A percentile compares a stretch with the other conserved stretches of the same genome.
phyloP scores from a whole-genome alignment of 495 filamentous ascomycete species.

The Lepraria neglecta region DNA sequence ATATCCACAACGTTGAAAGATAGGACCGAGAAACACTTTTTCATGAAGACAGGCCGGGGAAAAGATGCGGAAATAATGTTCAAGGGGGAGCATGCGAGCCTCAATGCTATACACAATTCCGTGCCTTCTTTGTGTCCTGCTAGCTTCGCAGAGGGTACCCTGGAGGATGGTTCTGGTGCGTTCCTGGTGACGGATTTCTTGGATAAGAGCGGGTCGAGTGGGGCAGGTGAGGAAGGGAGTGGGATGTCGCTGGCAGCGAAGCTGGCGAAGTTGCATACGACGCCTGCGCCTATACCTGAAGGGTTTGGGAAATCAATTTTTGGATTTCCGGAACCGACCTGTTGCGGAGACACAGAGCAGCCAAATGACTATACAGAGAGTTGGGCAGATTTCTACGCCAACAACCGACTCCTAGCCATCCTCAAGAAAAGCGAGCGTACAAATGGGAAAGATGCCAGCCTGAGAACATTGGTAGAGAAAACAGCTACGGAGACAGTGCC shows the following conservation, averaged over 20 bases:
- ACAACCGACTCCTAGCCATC: constrained; percentile 63
- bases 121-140: constrained; percentile 70
- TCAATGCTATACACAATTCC: constrained; percentile 67
- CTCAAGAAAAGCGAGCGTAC: constrained; percentile 47
- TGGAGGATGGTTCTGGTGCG: constrained; percentile 42
- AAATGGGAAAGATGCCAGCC: constrained; percentile 57
- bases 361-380: constrained; percentile 59
- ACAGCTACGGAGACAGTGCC: constrained; percentile 61
- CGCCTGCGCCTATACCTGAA: constrained; percentile 58
- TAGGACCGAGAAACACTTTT: constrained; percentile 51
- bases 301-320: constrained; percentile 57
- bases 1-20: constrained; percentile 47
- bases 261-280: constrained; percentile 73
- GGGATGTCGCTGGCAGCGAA: constrained; percentile 60
- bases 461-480: constrained; percentile 56
- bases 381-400: constrained; percentile 81
- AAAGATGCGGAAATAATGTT: constrained; percentile 70
- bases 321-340: constrained; percentile 77
- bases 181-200: constrained; percentile 84
- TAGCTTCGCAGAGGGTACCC: constrained; percentile 64
- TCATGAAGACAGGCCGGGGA: constrained; percentile 72
- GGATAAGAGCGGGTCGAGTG: constrained; percentile 44
- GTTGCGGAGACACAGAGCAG: constrained; percentile 78
- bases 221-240: constrained; percentile 26
- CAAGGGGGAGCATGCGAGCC: constrained; percentile 70